Percentiles rank a stretch among this genome's conserved stretches.
phyloP scores from a whole-genome alignment of 1,284 basidiomycete genomes.

The Cutaneotrichosporon sp. region DNA sequence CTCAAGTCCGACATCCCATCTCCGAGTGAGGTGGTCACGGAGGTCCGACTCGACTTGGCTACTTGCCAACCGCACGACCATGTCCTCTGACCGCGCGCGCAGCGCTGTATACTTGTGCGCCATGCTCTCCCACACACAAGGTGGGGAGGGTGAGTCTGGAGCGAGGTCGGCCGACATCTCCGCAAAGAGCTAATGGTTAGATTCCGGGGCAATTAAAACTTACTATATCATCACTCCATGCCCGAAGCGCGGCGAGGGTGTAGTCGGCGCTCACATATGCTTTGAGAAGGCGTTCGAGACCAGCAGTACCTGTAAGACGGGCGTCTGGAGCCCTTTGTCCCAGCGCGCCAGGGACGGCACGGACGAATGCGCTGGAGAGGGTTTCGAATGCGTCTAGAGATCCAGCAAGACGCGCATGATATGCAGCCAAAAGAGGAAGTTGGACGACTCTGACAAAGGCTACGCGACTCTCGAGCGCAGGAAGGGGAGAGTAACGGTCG shows the following conservation, averaged over 20 bases:
- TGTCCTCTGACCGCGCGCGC: slow-evolving; percentile 72
- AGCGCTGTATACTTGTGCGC: slow-evolving; percentile 64
- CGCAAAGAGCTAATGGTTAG: slow-evolving; percentile 70
- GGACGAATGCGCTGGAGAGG: slow-evolving; percentile 77
- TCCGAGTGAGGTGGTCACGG: slow-evolving; percentile 64
- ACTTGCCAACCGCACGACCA: slow-evolving; percentile 75
- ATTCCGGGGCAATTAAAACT: slow-evolving; percentile 34
- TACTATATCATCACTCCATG: slow-evolving; percentile 84
- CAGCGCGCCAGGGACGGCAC: slow-evolving; percentile 85
- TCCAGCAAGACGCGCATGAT: slow-evolving; percentile 71
- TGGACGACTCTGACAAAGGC: slow-evolving; percentile 83
- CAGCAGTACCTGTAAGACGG: slow-evolving; percentile 69
- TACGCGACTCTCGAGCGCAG: slow-evolving; percentile 70
- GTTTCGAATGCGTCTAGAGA: slow-evolving; percentile 92
- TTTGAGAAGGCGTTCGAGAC: slow-evolving; percentile 75
- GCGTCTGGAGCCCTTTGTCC: slow-evolving; percentile 6
- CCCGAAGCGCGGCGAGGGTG: slow-evolving; percentile 64
- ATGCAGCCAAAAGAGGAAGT: slow-evolving; percentile 71
- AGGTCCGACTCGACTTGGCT: slow-evolving; percentile 73
- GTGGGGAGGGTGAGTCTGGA: slow-evolving; percentile 26
- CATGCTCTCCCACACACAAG: slow-evolving; percentile 67
- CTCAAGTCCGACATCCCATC: slow-evolving; percentile 14
- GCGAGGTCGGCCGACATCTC: slow-evolving; percentile 77
- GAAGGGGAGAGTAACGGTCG: slow-evolving; percentile 88
- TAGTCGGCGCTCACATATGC: slow-evolving; percentile 75